Conservation (phyloP, 2,329 filamentous ascomycete genomes). For the Zasmidium citrigriseum region DNA sequence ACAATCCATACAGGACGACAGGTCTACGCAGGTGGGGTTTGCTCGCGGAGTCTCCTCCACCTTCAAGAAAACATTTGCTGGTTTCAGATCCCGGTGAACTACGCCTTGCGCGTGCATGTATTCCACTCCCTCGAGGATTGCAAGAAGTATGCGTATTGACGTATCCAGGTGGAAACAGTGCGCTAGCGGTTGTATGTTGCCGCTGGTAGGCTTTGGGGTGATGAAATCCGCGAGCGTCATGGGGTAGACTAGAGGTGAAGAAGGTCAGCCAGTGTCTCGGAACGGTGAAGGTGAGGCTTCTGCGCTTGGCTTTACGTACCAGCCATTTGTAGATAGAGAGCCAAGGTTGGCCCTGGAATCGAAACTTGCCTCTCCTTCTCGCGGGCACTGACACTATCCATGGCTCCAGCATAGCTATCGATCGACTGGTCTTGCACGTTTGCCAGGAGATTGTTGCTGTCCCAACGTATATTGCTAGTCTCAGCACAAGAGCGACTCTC, state of each 20-base stretch:
- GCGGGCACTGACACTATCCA: conserved; percentile 9
- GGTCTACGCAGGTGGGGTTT: conserved; percentile 45
- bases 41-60: conserved; percentile 36
- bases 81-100: conserved; percentile 68
- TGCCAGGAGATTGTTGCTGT: neutral
- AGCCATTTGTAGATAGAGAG: conserved; percentile 69
- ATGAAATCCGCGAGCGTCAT: conserved; percentile 63
- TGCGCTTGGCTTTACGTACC: no score
- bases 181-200: conserved; percentile 31
- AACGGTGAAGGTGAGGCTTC: no score
- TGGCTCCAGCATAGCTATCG: conserved; percentile 11
- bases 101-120: conserved; percentile 64
- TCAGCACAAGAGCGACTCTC: conserved; percentile 8
- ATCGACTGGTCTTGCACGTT: neutral
- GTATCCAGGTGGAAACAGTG: conserved; percentile 66
- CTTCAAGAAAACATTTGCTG: conserved; percentile 67
- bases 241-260: no score
- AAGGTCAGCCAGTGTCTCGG: no score
- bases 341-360: conserved; percentile 38
- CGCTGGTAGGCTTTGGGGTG: conserved; percentile 34
- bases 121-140: conserved; percentile 63
- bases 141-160: conserved; percentile 58
- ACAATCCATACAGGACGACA: conserved; percentile 51
- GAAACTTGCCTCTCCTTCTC: conserved; percentile 7
- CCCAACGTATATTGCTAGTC: neutral